Evolutionary conservation across 2,329 filamentous ascomycete species (phyloP).

Genomic region (Lecanosticta acicola): DNA sequence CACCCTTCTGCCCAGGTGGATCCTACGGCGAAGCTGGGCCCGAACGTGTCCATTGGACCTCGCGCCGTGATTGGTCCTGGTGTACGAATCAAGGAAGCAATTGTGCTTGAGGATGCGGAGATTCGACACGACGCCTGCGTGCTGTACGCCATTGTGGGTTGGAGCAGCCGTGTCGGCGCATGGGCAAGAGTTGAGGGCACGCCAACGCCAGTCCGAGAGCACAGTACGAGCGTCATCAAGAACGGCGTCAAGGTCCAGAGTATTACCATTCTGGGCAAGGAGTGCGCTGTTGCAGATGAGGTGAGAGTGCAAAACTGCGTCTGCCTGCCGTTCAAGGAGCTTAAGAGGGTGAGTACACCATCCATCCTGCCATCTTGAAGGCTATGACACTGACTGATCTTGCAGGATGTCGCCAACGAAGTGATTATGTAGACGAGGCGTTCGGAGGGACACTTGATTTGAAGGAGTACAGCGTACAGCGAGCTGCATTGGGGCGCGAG

Average conservation of each 20-base stretch:
- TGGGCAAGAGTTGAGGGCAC: conserved; percentile 98
- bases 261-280: conserved; percentile 95
- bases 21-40: conserved; percentile 90
- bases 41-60: conserved; percentile 94
- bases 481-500: neutral
- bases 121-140: conserved; percentile 96
- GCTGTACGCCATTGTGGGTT: conserved; percentile 92
- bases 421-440: conserved; percentile 72
- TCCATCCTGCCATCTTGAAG: conserved; percentile 2
- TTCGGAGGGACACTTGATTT: neutral
- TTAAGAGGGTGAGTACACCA: conserved; percentile 71
- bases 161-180: conserved; percentile 92
- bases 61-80: conserved; percentile 78
- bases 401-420: conserved; percentile 71
- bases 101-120: conserved; percentile 90
- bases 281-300: conserved; percentile 89
- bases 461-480: neutral
- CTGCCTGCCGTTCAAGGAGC: conserved; percentile 93
- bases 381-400: conserved; percentile 5
- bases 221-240: conserved; percentile 92
- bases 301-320: conserved; percentile 96
- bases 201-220: conserved; percentile 77
- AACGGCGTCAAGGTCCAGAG: conserved; percentile 98
- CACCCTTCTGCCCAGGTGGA: conserved; percentile 87
- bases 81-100: conserved; percentile 88